phyloP scores from a whole-genome alignment of 371 early-diverging fungal species.

The Blakeslea trispora region DNA sequence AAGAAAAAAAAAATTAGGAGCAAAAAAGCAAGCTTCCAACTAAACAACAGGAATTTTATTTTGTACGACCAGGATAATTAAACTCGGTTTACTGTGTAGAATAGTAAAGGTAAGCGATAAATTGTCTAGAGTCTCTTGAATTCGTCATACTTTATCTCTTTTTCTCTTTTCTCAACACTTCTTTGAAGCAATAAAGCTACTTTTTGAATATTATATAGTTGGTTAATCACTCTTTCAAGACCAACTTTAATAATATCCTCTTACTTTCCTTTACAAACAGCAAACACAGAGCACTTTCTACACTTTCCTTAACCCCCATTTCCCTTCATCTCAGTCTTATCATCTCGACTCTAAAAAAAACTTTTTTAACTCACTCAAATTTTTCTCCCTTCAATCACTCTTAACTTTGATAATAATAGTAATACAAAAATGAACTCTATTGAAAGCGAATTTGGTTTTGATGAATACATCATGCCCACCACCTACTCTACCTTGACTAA shows the following conservation, averaged over 20 bases:
- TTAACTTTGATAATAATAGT: constrained; percentile 2
- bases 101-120: constrained; percentile 1
- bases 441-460: constrained; percentile 49
- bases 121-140: not conserved
- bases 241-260: constrained; percentile 1
- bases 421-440: constrained; percentile 22
- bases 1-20: not conserved
- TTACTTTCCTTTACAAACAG: constrained; percentile 24
- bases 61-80: constrained; percentile 23
- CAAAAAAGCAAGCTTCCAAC: not conserved
- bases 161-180: constrained; percentile 9
- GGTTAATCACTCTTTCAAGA: constrained; percentile 24
- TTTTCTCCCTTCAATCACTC: constrained; percentile 1
- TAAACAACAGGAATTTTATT: constrained; percentile 13
- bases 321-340: constrained; percentile 5
- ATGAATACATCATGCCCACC: constrained; percentile 51
- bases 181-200: constrained; percentile 7
- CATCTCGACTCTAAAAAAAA: not conserved
- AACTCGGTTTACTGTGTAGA: constrained; percentile 10
- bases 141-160: constrained; percentile 2
- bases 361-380: not conserved
- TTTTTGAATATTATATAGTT: constrained; percentile 10
- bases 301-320: constrained; percentile 13
- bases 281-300: constrained; percentile 3
- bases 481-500: constrained; percentile 40